Percentiles rank a stretch among this genome's conserved stretches.
Evolutionary conservation across 768 basidiomycete species (phyloP).

Genomic region (Leccinum subtestaceum): DNA sequence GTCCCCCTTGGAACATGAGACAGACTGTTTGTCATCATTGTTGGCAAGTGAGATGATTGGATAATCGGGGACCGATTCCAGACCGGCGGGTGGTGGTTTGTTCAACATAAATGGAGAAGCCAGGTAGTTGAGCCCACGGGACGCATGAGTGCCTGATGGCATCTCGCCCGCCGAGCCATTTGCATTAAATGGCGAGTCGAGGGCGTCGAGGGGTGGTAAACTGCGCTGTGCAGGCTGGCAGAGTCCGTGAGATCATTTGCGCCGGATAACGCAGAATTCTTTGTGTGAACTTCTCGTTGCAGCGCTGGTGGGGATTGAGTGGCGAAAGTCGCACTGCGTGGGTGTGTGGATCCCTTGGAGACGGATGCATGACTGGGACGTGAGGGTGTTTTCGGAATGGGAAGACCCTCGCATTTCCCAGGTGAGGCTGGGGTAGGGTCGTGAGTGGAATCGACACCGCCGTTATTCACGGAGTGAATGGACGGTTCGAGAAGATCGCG

Average conservation of each 20-base stretch:
- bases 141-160: not conserved
- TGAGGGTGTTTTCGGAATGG: constrained; percentile 18
- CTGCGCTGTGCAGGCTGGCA: not conserved
- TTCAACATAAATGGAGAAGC: constrained; percentile 16
- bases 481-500: constrained; percentile 26
- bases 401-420: constrained; percentile 5
- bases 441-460: constrained; percentile 5
- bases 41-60: not conserved
- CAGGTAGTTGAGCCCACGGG: constrained; percentile 8
- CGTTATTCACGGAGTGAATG: constrained; percentile 5
- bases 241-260: constrained; percentile 3
- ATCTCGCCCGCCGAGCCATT: constrained; percentile 4
- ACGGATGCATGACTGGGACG: constrained; percentile 21
- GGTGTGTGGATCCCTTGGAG: constrained; percentile 13
- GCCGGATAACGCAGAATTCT: not conserved
- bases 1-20: not conserved
- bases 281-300: constrained; percentile 5
- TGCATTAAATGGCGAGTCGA: constrained; percentile 12
- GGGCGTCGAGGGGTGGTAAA: constrained; percentile 12
- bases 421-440: constrained; percentile 4
- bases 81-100: constrained; percentile 1
- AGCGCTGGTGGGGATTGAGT: constrained; percentile 4
- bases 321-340: constrained; percentile 16
- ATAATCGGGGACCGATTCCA: constrained; percentile 1
- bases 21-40: constrained; percentile 4